Evolutionary conservation across 192 early-diverging fungal genomes (phyloP), one percentile per base, ranked within the genome.

Genomic region (Chytriomyces sp.): DNA sequence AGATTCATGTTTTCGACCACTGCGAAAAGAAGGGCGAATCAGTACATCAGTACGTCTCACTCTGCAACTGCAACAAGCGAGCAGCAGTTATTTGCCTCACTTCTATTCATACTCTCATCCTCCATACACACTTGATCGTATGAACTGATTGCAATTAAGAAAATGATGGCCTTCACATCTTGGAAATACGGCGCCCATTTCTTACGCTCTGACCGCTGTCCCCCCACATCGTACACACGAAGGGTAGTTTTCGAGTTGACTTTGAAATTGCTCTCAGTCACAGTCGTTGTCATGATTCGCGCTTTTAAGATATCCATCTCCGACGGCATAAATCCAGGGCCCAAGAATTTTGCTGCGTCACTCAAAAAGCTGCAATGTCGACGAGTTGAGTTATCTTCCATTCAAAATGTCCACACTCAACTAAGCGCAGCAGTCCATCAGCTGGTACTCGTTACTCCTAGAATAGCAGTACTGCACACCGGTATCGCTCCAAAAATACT

Each of bases 161-260:
- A 91, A 24, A 91, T 92, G 47, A 91, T 88, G 20, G 90, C 86
- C 63, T 89, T 81, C 13, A 82, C 81, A 63, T 91, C 89, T 74
- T 91, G 90, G 79, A 91, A 91, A 77, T 90, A 91, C 5, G 75
- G 28, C 28, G 28, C 28, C 28, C 28, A 35, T 35, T 35, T 35
- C 28, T 35, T 35, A 1, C 28, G 28, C 44, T 88, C 71, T 44
- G 79, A 81, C 28, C 87, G 83, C 69, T 92, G 91, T 8, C 91
- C 91, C 46, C 90, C 90, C 0, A 92, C 91, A 86, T 92, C 91
- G 75, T 77, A 91, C 77, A 92, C 85, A 57, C 84, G 84, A 69
- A 81, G 79, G 20, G 77, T 81, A 13, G 83, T 80, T 35, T 35
- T 35, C 16, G 76, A 77, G 24, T 88, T 78, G 50, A 92, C 89